phyloP scores from a whole-genome alignment of 345 rosid species.

The Turritis glabra region DNA sequence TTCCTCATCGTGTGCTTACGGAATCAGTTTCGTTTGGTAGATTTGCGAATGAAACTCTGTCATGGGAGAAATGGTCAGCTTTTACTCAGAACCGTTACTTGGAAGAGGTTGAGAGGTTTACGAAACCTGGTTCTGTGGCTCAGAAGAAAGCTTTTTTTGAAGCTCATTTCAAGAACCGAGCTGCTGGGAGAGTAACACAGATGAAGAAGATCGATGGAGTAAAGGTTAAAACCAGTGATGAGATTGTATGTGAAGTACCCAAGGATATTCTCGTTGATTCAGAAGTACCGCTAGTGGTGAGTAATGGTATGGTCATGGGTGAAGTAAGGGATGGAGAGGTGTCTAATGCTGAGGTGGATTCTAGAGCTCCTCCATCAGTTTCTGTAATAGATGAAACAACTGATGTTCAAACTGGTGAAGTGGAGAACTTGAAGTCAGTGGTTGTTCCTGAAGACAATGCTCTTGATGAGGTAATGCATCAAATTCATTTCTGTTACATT shows the following conservation, averaged over 20 bases:
- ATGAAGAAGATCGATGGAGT: constrained; percentile 39
- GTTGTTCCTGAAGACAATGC: constrained; percentile 34
- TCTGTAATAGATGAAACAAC: constrained; percentile 18
- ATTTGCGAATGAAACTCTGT: constrained; percentile 74
- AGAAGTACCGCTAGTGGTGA: constrained; percentile 10
- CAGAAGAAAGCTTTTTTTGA: constrained; percentile 89
- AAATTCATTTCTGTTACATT: background rate
- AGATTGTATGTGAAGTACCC: background rate
- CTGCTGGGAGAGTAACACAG: constrained; percentile 58
- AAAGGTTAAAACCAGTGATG: constrained; percentile 20
- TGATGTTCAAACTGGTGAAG: constrained; percentile 26
- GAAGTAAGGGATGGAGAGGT: constrained; percentile 32
- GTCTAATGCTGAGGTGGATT: constrained; percentile 24
- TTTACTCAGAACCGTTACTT: constrained; percentile 87
- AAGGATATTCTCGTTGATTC: constrained; percentile 27
- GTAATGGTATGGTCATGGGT: background rate
- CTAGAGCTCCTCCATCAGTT: constrained; percentile 23
- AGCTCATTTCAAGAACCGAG: constrained; percentile 78
- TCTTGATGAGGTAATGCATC: constrained; percentile 43
- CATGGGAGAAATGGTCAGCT: constrained; percentile 93
- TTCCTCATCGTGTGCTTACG: constrained; percentile 55
- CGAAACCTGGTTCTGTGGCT: constrained; percentile 92
- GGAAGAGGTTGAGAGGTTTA: constrained; percentile 82
- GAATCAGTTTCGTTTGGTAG: constrained; percentile 90
- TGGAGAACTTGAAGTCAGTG: constrained; percentile 34